phyloP scores from a whole-genome alignment of 225 moss, liverwort and hornwort genomes.

The Antitrichia curtipendula region DNA sequence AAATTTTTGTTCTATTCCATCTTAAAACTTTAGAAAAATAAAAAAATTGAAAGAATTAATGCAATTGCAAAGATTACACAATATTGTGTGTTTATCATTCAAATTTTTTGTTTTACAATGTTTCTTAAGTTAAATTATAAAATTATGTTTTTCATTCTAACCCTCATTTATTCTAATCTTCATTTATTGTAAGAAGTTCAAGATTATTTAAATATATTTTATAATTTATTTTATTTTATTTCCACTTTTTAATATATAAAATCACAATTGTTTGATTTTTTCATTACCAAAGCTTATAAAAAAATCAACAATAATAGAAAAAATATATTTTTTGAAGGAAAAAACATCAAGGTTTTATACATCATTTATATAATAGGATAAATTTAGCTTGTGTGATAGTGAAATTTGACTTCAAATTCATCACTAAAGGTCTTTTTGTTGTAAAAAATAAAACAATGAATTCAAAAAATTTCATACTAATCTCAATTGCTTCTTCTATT shows the following conservation, averaged over 20 bases:
- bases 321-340: rapidly evolving
- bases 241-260: not conserved
- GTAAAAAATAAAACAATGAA: not conserved
- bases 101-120: no score
- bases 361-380: not conserved
- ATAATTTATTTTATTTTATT: not conserved
- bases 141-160: not conserved
- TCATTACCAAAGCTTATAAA: not conserved
- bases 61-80: not conserved
- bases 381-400: no score
- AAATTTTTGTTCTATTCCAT: not conserved
- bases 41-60: not conserved
- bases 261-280: not conserved
- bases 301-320: not conserved
- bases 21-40: not conserved
- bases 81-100: not conserved
- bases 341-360: not conserved
- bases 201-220: not conserved
- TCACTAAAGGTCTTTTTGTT: not conserved
- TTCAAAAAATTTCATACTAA: not conserved
- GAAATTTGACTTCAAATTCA: not conserved
- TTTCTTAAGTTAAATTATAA: not conserved
- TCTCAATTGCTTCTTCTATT: not conserved
- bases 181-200: not conserved
- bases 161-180: no score